Conservation (phyloP, 768 basidiomycete genomes). For the Plicaturopsis crispa region DNA sequence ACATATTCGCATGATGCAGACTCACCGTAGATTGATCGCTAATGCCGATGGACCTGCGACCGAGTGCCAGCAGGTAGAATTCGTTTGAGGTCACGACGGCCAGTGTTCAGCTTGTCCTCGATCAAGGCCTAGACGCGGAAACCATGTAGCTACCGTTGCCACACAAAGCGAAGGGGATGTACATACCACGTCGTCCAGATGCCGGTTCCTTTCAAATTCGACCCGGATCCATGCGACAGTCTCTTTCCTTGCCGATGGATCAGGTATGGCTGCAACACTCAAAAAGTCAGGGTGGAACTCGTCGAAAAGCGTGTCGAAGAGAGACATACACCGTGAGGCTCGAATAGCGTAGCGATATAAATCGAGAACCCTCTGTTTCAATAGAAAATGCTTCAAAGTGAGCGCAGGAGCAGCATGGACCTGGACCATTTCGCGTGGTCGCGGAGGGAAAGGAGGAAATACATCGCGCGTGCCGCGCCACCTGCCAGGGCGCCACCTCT, state of each 20-base stretch:
- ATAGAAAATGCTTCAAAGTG: slow-evolving; percentile 71
- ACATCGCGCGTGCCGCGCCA: no score
- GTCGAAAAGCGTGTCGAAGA: slow-evolving; percentile 1
- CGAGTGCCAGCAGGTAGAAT: no score
- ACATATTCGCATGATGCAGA: no score
- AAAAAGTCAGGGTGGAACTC: slow-evolving; percentile 5
- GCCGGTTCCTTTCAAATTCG: slow-evolving; percentile 59
- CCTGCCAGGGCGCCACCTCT: no score
- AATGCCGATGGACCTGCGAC: no score
- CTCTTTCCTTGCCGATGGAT: slow-evolving; percentile 52
- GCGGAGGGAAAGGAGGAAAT: no score
- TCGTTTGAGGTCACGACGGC: slow-evolving; percentile 60
- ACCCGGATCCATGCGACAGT: slow-evolving; percentile 66
- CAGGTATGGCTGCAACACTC: slow-evolving; percentile 44
- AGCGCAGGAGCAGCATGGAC: slow-evolving; percentile 15
- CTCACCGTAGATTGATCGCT: no score
- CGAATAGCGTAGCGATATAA: slow-evolving; percentile 67
- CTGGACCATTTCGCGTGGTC: not conserved
- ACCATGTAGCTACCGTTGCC: slow-evolving; percentile 1
- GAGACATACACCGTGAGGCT: slow-evolving; percentile 50
- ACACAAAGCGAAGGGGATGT: not conserved
- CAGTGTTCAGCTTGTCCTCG: slow-evolving; percentile 49
- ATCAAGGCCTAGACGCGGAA: slow-evolving; percentile 38
- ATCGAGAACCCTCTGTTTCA: slow-evolving; percentile 49
- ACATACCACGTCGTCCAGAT: slow-evolving; percentile 52